Conservation (phyloP, 129 eudicot genomes). For the Ambrosia artemisiifolia region DNA sequence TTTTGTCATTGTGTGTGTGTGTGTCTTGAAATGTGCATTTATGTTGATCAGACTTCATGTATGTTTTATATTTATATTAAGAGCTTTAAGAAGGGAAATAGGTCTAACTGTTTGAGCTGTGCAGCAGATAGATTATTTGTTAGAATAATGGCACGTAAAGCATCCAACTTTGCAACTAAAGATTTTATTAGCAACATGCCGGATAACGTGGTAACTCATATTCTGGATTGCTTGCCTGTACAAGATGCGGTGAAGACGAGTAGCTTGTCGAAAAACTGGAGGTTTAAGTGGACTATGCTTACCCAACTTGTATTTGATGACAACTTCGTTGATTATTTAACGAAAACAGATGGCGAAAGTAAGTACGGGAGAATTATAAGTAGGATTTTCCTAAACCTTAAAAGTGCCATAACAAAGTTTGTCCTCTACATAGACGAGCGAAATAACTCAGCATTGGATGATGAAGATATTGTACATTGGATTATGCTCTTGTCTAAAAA, state of each 20-base stretch:
- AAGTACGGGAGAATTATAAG: background rate
- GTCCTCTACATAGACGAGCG: background rate
- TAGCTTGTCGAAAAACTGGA: slow-evolving; percentile 7
- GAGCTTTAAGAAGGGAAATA: too few species aligned
- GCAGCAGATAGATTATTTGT: background rate
- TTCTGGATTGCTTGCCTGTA: slow-evolving; percentile 5
- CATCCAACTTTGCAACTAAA: background rate
- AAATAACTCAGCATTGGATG: background rate
- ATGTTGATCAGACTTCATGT: too few species aligned
- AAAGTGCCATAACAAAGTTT: background rate
- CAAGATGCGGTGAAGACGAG: slow-evolving; percentile 9
- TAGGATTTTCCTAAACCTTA: background rate
- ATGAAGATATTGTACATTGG: background rate
- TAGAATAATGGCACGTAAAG: background rate
- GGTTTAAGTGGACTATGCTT: slow-evolving; percentile 13
- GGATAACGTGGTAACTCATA: slow-evolving; percentile 3
- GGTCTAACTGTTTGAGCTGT: too few species aligned
- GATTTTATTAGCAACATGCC: slow-evolving; percentile 17
- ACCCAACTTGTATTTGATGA: slow-evolving; percentile 2
- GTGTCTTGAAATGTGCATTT: too few species aligned
- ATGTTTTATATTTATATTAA: too few species aligned
- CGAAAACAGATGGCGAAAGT: too few species aligned
- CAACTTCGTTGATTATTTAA: background rate
- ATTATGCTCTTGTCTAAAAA: background rate
- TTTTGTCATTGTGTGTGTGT: too few species aligned